Evolutionary conservation across 768 basidiomycete species (phyloP), one percentile per base, ranked within the genome.

Genomic region (Leccinum olivaceopallidum): DNA sequence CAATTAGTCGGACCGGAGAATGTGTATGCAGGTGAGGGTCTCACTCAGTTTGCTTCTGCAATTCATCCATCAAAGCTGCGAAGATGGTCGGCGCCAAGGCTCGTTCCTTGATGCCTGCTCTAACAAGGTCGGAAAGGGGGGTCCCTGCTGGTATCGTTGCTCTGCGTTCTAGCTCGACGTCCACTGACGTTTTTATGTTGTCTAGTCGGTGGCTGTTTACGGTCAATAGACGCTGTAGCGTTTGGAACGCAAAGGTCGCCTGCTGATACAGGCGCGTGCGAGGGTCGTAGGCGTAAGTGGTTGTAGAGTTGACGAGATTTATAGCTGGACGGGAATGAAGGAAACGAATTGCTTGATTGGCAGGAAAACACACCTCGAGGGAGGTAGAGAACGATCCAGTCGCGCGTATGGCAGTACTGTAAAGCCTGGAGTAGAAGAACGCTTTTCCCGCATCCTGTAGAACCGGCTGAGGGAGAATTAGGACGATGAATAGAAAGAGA

Each of bases 311-410:
- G 47, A 94, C 88, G 49, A 92, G 78, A 53, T 76, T 78, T 60
- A 28, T 0, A 28, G 26, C 26, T 87, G 59, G 20, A 28, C 2
- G 32, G 24, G 3, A 20, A 47, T 71, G 48, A 57, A 30, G 3
- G 24, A 39, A 39, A 32, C 1, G 16, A 42, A 10, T 24, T 36
- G 5, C 14, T 32, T 26, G n/a, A 24, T 51, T 8, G 39, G 16
- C 10, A 30, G 18, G 20, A 37, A 26, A 30, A 73, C 80, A 53
- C 34, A 91, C 92, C 85, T 75, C 88, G 80, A 4, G 95, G 93
- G 26, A 94, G 82, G 70, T 95, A 97, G 18, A 95, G 73, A 18
- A 94, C 91, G 22, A 95, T 81, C 90, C 92, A 95, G 28, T 83
- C 81, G 22, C 83, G 80, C 3, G 80, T 73, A 10, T 81, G 66